phyloP scores from a whole-genome alignment of 352 stramenopile species.

The Pythium coloratum region DNA sequence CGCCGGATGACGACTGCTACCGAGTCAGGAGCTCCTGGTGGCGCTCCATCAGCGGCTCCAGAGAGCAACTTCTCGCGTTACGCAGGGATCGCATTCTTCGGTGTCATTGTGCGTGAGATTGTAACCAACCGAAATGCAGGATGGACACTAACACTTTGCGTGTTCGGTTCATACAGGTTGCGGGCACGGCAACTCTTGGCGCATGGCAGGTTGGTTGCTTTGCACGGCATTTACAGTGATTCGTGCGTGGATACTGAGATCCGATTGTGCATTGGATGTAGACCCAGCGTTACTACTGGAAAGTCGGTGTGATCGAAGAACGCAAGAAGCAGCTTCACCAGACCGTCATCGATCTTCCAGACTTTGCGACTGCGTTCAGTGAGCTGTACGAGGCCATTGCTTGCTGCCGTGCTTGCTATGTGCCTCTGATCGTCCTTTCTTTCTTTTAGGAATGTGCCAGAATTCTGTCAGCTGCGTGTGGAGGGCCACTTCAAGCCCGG shows the following conservation, averaged over 20 bases:
- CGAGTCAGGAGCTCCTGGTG: conserved; percentile 1
- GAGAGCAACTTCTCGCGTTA: conserved; percentile 81
- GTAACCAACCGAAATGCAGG: not conserved
- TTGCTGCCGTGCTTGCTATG: not conserved
- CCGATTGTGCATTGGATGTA: conserved; percentile 21
- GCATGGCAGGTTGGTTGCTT: conserved; percentile 62
- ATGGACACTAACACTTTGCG: not conserved
- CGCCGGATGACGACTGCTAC: conserved; percentile 36
- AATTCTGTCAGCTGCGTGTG: conserved; percentile 74
- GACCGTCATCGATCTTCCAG: conserved; percentile 58
- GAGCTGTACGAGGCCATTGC: conserved; percentile 40
- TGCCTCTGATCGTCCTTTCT: conserved; percentile 1
- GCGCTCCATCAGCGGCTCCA: conserved; percentile 5
- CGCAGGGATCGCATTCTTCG: conserved; percentile 84
- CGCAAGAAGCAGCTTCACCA: conserved; percentile 74
- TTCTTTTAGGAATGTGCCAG: conserved; percentile 59
- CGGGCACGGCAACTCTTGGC: conserved; percentile 73
- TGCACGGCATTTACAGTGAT: not conserved
- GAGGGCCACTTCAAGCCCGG: conserved; percentile 66
- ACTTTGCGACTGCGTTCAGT: conserved; percentile 54
- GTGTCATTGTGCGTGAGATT: conserved; percentile 51
- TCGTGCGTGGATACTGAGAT: not conserved
- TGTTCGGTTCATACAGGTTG: conserved; percentile 37
- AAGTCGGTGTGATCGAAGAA: conserved; percentile 84
- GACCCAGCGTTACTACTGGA: conserved; percentile 89